Evolutionary conservation across 257 asterid species (phyloP).

Genomic region (Euphrasia confusa): DNA sequence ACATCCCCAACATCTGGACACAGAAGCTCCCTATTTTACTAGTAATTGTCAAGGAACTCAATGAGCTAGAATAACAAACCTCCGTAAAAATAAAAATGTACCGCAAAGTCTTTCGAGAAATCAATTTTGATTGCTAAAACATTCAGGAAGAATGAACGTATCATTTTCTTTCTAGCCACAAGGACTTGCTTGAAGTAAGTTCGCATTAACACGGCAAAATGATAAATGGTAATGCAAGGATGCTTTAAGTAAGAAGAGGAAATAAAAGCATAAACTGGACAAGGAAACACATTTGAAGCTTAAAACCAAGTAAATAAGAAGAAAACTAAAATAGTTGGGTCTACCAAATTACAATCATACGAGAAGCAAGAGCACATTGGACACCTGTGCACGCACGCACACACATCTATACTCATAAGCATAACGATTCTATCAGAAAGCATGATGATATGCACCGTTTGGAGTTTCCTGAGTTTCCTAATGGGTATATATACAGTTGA

Average conservation of each 20-base stretch:
- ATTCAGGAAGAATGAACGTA: conserved; percentile 10
- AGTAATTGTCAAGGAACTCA: conserved; percentile 44
- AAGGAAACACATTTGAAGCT: conserved; percentile 18
- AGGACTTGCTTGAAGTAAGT: background rate
- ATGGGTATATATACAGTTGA: background rate
- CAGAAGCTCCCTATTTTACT: conserved; percentile 36
- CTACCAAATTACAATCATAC: conserved; percentile 12
- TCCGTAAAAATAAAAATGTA: conserved; percentile 11
- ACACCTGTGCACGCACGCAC: conserved; percentile 19
- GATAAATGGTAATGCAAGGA: conserved; percentile 7
- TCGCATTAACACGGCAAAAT: conserved; percentile 18
- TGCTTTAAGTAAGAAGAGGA: conserved; percentile 10
- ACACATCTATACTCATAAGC: conserved; percentile 19
- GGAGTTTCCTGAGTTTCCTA: background rate
- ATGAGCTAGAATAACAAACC: conserved; percentile 14
- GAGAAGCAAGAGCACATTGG: conserved; percentile 25
- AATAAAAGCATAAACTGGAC: conserved; percentile 4
- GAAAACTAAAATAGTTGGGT: conserved; percentile 12
- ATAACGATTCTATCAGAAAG: background rate
- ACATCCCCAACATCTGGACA: conserved; percentile 45
- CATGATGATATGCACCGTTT: background rate
- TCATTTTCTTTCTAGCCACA: conserved; percentile 18
- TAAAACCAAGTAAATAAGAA: conserved; percentile 21
- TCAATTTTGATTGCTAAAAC: conserved; percentile 16
- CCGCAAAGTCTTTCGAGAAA: conserved; percentile 10